Conservation (phyloP, 495 filamentous ascomycete species). For the Usnea hakonensis region DNA sequence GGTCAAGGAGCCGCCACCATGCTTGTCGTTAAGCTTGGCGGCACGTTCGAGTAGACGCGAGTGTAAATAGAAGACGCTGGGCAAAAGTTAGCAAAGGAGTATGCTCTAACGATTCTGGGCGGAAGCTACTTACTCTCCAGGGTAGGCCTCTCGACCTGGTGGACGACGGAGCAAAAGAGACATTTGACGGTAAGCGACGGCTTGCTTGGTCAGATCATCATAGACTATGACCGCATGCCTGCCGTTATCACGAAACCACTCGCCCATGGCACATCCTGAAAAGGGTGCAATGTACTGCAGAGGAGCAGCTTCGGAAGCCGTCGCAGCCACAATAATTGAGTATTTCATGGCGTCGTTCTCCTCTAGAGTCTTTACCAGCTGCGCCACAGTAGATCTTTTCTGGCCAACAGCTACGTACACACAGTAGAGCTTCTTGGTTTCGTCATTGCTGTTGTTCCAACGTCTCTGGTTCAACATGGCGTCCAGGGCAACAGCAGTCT, state of each 20-base stretch:
- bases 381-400: slow-evolving; percentile 98
- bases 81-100: slow-evolving; percentile 23
- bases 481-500: slow-evolving; percentile 98
- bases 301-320: slow-evolving; percentile 92
- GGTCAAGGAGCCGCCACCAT: slow-evolving; percentile 92
- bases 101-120: not conserved
- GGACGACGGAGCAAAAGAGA: slow-evolving; percentile 97
- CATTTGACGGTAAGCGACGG: slow-evolving; percentile 99
- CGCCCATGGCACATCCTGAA: slow-evolving; percentile 73
- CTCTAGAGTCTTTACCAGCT: slow-evolving; percentile 98
- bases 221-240: slow-evolving; percentile 90
- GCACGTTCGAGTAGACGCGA: slow-evolving; percentile 98
- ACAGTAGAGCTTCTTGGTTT: slow-evolving; percentile 98
- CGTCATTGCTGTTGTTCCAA: slow-evolving; percentile 85
- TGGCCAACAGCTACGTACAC: slow-evolving; percentile 98
- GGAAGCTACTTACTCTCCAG: slow-evolving; percentile 63
- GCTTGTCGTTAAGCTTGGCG: slow-evolving; percentile 97
- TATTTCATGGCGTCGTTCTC: slow-evolving; percentile 99
- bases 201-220: slow-evolving; percentile 98
- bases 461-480: slow-evolving; percentile 98
- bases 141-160: slow-evolving; percentile 99
- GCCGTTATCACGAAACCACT: slow-evolving; percentile 86
- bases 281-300: slow-evolving; percentile 95
- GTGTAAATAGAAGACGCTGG: slow-evolving; percentile 96
- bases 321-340: slow-evolving; percentile 88